A percentile compares a stretch with the other conserved stretches of the same genome.
These are phyloP conservation scores for Aspergillus fijiensis DNA, from an alignment of 2,329 filamentous ascomycete genomes.

Conservation along the genomic window DNA sequence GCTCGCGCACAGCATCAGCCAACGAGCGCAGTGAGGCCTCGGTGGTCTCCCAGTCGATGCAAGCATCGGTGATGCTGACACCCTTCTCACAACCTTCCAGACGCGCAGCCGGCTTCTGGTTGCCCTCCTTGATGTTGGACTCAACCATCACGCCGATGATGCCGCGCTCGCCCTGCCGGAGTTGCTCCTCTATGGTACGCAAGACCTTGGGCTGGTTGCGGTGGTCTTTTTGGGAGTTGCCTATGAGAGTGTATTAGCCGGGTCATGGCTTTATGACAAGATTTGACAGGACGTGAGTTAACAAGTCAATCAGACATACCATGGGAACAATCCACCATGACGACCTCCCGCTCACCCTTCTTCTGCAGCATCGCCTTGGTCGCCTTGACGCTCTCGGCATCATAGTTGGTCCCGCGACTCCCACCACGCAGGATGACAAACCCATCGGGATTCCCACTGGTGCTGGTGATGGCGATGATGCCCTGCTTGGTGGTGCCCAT, in stretches of 20 bases:
- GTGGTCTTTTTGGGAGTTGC: constrained; percentile 95
- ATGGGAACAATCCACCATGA: constrained; percentile 99
- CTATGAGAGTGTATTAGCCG: neutral
- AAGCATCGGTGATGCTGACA: constrained; percentile 92
- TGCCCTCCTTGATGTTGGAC: constrained; percentile 88
- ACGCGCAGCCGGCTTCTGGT: constrained; percentile 81
- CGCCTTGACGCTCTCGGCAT: constrained; percentile 74
- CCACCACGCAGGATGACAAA: constrained; percentile 94
- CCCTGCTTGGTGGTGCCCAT: constrained; percentile 98
- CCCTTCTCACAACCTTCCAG: constrained; percentile 76
- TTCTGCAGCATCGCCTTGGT: constrained; percentile 74
- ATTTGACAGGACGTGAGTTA: too few relatives aligned
- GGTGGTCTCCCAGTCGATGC: constrained; percentile 88
- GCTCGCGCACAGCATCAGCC: constrained; percentile 69
- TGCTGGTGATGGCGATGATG: constrained; percentile 88
- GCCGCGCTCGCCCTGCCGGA: constrained; percentile 77
- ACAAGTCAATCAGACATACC: constrained; percentile 35
- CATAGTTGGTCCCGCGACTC: constrained; percentile 87
- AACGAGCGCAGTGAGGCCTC: constrained; percentile 78
- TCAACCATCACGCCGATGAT: constrained; percentile 98
- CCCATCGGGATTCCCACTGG: constrained; percentile 88
- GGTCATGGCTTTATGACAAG: too few relatives aligned
- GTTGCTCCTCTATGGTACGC: constrained; percentile 74
- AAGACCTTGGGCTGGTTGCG: constrained; percentile 94
- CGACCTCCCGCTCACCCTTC: constrained; percentile 79